Evolutionary conservation across 2,329 filamentous ascomycete species (phyloP).

Genomic region (Lomentospora prolificans): DNA sequence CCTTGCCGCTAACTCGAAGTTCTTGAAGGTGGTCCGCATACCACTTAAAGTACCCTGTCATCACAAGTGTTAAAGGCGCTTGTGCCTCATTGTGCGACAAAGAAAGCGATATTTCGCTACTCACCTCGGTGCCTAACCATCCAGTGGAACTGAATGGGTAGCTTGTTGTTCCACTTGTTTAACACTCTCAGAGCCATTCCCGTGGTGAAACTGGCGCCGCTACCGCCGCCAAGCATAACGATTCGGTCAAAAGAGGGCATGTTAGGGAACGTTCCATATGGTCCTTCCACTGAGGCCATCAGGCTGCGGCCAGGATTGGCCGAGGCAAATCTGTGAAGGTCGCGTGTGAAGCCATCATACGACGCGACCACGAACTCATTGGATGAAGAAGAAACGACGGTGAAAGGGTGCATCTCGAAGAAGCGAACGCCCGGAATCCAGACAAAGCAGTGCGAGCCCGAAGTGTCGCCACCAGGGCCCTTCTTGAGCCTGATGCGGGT

Average conservation of each 20-base stretch:
- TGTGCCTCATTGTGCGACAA: slow-evolving; percentile 25
- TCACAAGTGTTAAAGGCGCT: slow-evolving; percentile 8
- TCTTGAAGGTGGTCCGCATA: slow-evolving; percentile 24
- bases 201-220: slow-evolving; percentile 47
- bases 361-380: slow-evolving; percentile 50
- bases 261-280: slow-evolving; percentile 47
- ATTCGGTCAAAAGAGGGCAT: slow-evolving; percentile 43
- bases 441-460: slow-evolving; percentile 54
- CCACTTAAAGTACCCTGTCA: slow-evolving; percentile 26
- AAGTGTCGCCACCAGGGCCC: slow-evolving; percentile 32
- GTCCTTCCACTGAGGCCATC: slow-evolving; percentile 44
- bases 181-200: slow-evolving; percentile 24
- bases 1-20: slow-evolving; percentile 19
- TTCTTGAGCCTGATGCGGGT: slow-evolving; percentile 45
- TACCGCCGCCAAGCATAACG: slow-evolving; percentile 50
- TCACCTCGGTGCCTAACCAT: slow-evolving; percentile 26
- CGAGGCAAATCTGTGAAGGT: slow-evolving; percentile 41
- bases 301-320: slow-evolving; percentile 38
- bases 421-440: slow-evolving; percentile 50
- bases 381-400: slow-evolving; percentile 39
- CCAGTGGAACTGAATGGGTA: slow-evolving; percentile 28
- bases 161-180: slow-evolving; percentile 8
- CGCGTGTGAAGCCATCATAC: slow-evolving; percentile 48
- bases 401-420: slow-evolving; percentile 55
- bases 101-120: slow-evolving; percentile 9